Conservation (phyloP, 2,329 filamentous ascomycete species). For the Penicillium occitanis region DNA sequence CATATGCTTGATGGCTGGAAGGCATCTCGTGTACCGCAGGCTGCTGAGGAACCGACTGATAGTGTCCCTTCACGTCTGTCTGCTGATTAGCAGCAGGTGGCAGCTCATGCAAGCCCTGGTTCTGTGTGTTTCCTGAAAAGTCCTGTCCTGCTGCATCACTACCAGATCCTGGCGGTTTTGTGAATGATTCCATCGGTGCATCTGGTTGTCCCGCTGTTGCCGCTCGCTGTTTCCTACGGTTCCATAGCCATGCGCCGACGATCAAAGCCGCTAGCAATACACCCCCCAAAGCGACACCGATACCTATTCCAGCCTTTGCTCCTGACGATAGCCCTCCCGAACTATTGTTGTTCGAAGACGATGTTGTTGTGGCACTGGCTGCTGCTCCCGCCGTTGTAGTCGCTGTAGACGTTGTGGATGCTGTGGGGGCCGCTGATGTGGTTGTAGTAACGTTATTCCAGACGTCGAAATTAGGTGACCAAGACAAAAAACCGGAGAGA, state of each 20-base stretch:
- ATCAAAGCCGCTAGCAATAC: neutral
- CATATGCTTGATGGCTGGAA: neutral
- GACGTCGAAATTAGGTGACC: neutral
- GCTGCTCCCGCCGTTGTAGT: neutral
- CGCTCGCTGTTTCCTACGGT: neutral
- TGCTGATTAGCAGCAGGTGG: neutral
- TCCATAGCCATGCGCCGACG: slow-evolving; percentile 5
- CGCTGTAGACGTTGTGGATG: neutral
- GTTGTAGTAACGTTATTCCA: slow-evolving; percentile 9
- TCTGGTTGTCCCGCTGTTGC: neutral
- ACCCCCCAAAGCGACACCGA: neutral
- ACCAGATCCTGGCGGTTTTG: neutral
- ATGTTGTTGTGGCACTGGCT: neutral
- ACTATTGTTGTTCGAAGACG: neutral
- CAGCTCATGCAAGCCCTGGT: neutral
- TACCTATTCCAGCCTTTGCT: slow-evolving; percentile 10
- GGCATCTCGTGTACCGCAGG: slow-evolving; percentile 4
- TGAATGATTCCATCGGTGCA: neutral
- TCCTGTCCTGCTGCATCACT: neutral
- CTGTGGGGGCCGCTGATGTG: neutral
- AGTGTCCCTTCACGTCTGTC: neutral
- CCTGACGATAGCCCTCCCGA: neutral
- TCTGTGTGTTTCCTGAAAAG: neutral
- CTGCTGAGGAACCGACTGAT: neutral
- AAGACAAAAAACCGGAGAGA: slow-evolving; percentile 2